A percentile compares a stretch with the other conserved stretches of the same genome.
phyloP scores from a whole-genome alignment of 1,139 yeast species.

The Diutina sp. region DNA sequence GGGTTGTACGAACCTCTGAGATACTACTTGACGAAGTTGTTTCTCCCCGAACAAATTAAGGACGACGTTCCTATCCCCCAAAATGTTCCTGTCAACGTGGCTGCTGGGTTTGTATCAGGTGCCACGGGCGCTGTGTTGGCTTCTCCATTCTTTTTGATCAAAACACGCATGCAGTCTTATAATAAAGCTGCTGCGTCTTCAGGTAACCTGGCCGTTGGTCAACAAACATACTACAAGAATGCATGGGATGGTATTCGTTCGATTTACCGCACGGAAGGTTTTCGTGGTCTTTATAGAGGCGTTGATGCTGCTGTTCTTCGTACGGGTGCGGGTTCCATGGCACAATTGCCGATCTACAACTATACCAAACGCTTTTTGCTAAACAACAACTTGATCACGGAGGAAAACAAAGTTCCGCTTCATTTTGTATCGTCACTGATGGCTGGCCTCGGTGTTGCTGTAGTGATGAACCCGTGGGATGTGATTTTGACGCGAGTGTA shows the following conservation, averaged over 20 bases:
- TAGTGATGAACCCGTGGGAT: conserved; percentile 97
- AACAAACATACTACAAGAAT: conserved; percentile 76
- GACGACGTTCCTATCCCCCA: conserved; percentile 42
- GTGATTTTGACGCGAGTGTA: conserved; percentile 88
- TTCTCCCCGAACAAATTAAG: conserved; percentile 35
- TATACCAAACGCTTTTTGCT: conserved; percentile 52
- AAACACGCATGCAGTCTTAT: conserved; percentile 93
- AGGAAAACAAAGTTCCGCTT: conserved; percentile 52
- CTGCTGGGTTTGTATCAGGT: conserved; percentile 77
- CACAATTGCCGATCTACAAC: conserved; percentile 88
- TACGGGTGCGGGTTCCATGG: conserved; percentile 94
- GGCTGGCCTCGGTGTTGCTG: conserved; percentile 65
- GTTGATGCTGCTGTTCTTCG: conserved; percentile 89
- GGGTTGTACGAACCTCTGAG: conserved; percentile 91
- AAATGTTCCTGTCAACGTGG: conserved; percentile 52
- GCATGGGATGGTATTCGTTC: conserved; percentile 55
- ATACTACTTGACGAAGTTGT: conserved; percentile 36
- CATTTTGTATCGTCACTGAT: conserved; percentile 67
- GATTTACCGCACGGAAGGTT: conserved; percentile 56
- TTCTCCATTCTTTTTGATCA: conserved; percentile 82
- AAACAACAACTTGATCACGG: conserved; percentile 27
- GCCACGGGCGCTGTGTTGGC: conserved; percentile 82
- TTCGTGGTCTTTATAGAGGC: conserved; percentile 75
- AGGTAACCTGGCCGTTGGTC: conserved; percentile 51
- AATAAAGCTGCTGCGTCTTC: conserved; percentile 22